Base-by-base conservation (phyloP, 768 basidiomycete species). In the Cyclocybe aegerita region DNA sequence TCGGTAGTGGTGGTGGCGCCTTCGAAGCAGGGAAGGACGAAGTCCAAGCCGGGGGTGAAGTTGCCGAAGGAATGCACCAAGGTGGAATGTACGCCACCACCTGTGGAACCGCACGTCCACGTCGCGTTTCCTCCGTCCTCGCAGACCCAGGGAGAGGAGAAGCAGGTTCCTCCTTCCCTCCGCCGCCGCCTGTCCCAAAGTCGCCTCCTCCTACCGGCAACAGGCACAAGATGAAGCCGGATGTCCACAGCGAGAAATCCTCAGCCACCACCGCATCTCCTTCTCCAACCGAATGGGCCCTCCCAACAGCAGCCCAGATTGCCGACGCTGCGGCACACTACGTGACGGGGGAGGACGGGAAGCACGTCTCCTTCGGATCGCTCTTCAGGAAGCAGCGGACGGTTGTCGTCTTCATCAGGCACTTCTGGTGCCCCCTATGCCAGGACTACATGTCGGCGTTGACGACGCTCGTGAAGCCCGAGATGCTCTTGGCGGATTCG, bases 391-490 rank as follows among this genome's bases (percentile, higher is more conserved):
- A 60, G 7, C 72, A 71, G 42, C 71, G 71, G 50, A 87, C 86
- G 0, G 77, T 93, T 54, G 83, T 93, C 46, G 69, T 93, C 37
- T 96, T 96, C 71, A 86, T 97, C 55, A 76, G 93, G 38, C 90
- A 93, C 66, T 93, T 93, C 69, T 90, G 85, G 88, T 94, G 92
- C 62, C 86, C 89, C 0, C 68, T 84, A 9, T 92, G 90, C 65
- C 90, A 93, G 61, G 93, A 96, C 65, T 97, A 95, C 65, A 83
- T 94, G 77, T 74, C 80, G 37, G 85, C 83, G 32, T 75, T 90
- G 55, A 69, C 61, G 55, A 65, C 63, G n/a, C 59, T 59, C 72
- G 68, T 72, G 63, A 45, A 73, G 65, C 83, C 55, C 54, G 79
- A 56, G 63, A 70, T 49, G 72, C 72, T 65, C 66, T 53, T 50